phyloP scores from a whole-genome alignment of 257 asterid genomes.

The Nicotiana undulata region DNA sequence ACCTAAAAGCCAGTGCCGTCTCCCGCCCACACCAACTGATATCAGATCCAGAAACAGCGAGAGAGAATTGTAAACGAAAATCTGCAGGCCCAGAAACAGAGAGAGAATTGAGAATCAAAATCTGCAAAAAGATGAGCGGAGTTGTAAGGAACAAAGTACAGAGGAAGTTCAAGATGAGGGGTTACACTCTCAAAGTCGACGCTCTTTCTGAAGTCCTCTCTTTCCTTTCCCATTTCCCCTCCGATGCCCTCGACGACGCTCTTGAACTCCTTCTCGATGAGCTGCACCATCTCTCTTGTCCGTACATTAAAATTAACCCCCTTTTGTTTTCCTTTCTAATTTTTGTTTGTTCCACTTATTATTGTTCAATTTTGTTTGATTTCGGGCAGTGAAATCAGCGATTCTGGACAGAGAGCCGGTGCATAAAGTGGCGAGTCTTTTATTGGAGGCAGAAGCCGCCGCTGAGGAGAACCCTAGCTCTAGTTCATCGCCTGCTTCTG shows the following conservation, averaged over 20 bases:
- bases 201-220: conserved; percentile 65
- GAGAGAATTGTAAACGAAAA: not conserved
- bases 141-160: conserved; percentile 66
- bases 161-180: conserved; percentile 83
- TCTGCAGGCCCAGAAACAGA: not conserved
- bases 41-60: not conserved
- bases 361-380: not conserved
- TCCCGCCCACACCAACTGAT: not conserved
- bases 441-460: conserved; percentile 57
- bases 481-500: conserved; percentile 32
- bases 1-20: not conserved
- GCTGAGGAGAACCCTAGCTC: conserved; percentile 52
- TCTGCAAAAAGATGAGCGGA: conserved; percentile 32
- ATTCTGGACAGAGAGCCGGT: conserved; percentile 74
- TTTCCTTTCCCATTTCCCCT: conserved; percentile 47
- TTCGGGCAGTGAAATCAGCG: conserved; percentile 66
- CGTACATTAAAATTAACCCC: not conserved
- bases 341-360: not conserved
- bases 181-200: conserved; percentile 74
- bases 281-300: conserved; percentile 51
- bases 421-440: conserved; percentile 40
- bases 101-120: not conserved
- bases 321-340: not conserved
- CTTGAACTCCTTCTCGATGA: conserved; percentile 73
- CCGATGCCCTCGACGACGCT: conserved; percentile 60